A percentile compares a stretch with the other conserved stretches of the same genome.
Conservation (phyloP, 2,329 filamentous ascomycete species). For the Amauroascus niger region DNA sequence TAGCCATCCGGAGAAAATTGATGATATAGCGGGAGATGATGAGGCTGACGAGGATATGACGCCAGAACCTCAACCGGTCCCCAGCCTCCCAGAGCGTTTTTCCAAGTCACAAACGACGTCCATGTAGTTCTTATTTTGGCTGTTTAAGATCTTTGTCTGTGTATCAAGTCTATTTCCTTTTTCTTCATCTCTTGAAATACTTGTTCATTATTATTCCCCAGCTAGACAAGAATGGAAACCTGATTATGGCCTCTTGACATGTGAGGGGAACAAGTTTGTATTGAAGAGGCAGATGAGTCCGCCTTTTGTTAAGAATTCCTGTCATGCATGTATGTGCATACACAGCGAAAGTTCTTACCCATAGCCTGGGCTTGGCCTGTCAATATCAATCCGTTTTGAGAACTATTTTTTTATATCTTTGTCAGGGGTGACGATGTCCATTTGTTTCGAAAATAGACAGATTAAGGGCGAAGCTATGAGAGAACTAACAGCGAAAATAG, state of each 20-base stretch:
- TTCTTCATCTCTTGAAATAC: neutral
- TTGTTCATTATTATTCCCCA: slow-evolving; percentile 2
- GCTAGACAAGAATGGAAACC: slow-evolving; percentile 3
- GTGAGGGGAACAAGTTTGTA: neutral
- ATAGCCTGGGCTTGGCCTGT: too few relatives aligned
- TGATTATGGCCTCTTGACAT: neutral
- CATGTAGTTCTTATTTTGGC: neutral
- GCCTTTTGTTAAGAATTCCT: too few relatives aligned
- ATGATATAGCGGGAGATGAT: slow-evolving; percentile 47
- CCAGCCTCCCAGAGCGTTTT: slow-evolving; percentile 25
- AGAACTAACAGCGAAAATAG: too few relatives aligned
- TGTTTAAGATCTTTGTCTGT: neutral
- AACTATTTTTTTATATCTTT: too few relatives aligned
- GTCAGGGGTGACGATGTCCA: too few relatives aligned
- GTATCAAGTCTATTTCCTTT: neutral
- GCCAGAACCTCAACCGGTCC: slow-evolving; percentile 24
- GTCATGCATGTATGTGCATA: too few relatives aligned
- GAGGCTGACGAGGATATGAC: slow-evolving; percentile 36
- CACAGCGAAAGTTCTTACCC: too few relatives aligned
- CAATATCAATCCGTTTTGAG: too few relatives aligned
- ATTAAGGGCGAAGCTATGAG: too few relatives aligned
- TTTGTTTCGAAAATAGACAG: too few relatives aligned
- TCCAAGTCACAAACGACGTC: neutral
- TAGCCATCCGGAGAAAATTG: slow-evolving; percentile 55
- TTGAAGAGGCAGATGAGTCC: too few relatives aligned